These are phyloP conservation scores for Calocybe cyanea DNA, from an alignment of 768 basidiomycete genomes.

Conservation along the genomic window DNA sequence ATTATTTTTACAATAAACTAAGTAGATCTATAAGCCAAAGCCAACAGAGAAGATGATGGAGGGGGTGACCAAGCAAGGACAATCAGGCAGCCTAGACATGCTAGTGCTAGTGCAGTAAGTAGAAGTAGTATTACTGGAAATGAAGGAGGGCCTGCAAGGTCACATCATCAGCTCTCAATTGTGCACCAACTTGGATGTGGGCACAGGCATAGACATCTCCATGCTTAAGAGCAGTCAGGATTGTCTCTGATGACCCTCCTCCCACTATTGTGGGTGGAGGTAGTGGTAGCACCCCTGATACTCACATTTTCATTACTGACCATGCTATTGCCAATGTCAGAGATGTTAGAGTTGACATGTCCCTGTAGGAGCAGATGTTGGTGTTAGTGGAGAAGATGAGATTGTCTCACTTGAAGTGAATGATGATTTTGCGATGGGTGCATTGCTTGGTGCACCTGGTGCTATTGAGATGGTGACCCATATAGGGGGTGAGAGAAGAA, in stretches of 20 bases:
- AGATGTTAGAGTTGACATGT: too few species aligned
- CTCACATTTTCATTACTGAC: conserved; percentile 43
- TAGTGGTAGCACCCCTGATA: conserved; percentile 29
- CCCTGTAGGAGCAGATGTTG: conserved; percentile 20
- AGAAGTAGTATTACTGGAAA: too few species aligned
- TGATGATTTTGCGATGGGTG: conserved; percentile 87
- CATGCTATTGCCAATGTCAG: neutral
- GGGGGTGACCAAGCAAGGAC: too few species aligned
- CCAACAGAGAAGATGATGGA: too few species aligned
- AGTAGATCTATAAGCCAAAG: too few species aligned
- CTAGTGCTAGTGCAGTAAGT: too few species aligned
- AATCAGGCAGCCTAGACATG: too few species aligned
- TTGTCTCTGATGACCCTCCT: conserved; percentile 35
- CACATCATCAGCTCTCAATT: conserved; percentile 17
- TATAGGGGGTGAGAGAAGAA: conserved; percentile 12
- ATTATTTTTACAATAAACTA: too few species aligned
- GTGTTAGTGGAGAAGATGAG: conserved; percentile 50
- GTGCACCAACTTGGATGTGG: conserved; percentile 17
- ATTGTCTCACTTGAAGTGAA: conserved; percentile 77
- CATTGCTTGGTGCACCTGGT: conserved; percentile 85
- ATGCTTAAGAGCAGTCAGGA: conserved; percentile 32
- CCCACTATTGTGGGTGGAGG: too few species aligned
- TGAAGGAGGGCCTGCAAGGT: too few species aligned
- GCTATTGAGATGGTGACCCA: conserved; percentile 43
- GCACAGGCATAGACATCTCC: too few species aligned